Evolutionary conservation across 495 filamentous ascomycete genomes (phyloP), one percentile per base, ranked within the genome.

Genomic region (Cercophora sp.): DNA sequence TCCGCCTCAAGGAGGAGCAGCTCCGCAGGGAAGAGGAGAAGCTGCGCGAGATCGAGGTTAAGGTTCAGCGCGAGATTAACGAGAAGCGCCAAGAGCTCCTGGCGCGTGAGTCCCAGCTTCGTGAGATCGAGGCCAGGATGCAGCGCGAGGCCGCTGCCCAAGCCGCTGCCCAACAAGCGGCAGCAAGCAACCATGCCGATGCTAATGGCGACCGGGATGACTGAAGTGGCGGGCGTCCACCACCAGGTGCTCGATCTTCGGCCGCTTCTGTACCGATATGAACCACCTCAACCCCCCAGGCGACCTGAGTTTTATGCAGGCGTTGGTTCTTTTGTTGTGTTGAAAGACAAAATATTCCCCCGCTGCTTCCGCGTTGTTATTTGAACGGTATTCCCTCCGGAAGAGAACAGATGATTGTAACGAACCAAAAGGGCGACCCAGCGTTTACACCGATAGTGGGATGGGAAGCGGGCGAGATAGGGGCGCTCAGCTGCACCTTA

Each of bases 1-100:
- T 97, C 48, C 88, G 93, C 57, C 83, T 98, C 45, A 98, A 98
- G 88, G 93, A 98, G 71, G 93, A 98, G 74, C 93, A 98, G 71
- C 87, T 98, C 49, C 87, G 91, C 58, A 90, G 93, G 59, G 93
- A 98, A 75, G 93, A 98, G 76, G 94, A 97, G 85, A 98, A 98
- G 80, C 86, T 98, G 40, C 85, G 94, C 62, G 93, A 98, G 77
- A 97, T 97, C 67, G 93, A 98, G 67, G 74, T 96, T 76, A 97
- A 97, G 84, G 94, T 98, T 49, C 92, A 97, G 78, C 87, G 92
- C 62, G 93, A 98, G 75, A 98, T 98, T 76, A 96, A 96, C 72
- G 93, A 97, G 79, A 98, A 98, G 83, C 85, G 93, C 76, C 93
- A 98, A 78, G 93, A 98, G 76, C 79, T 98, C 47, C 77, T 98